These are phyloP conservation scores for Mucor saturninus DNA, from an alignment of 371 early-diverging fungal species.

Conservation along the genomic window DNA sequence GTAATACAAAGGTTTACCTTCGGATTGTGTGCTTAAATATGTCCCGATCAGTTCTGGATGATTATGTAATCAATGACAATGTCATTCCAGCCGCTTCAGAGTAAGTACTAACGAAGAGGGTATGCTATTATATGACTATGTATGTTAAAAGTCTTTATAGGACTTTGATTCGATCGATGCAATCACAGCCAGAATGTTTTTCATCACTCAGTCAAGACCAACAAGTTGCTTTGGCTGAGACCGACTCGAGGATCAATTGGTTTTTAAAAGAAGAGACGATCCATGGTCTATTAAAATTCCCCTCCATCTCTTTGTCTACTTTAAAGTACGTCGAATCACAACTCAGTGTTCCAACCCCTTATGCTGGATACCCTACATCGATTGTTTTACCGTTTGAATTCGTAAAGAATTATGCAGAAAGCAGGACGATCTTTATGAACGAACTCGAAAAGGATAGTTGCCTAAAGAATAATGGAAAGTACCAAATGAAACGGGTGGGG, in stretches of 20 bases:
- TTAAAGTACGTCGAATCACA: conserved; percentile 63
- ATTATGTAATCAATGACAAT: conserved; percentile 17
- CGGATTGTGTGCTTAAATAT: conserved; percentile 69
- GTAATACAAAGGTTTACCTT: conserved; percentile 60
- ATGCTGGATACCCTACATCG: conserved; percentile 59
- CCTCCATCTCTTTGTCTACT: conserved; percentile 52
- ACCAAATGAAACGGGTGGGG: conserved; percentile 50
- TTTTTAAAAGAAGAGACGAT: conserved; percentile 76
- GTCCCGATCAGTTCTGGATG: conserved; percentile 32
- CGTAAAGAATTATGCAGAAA: conserved; percentile 46
- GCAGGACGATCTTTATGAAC: conserved; percentile 59
- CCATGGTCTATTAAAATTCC: conserved; percentile 64
- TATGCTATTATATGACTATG: not conserved
- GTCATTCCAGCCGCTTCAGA: not conserved
- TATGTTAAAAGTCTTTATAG: conserved; percentile 11
- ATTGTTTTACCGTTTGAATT: conserved; percentile 62
- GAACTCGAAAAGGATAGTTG: conserved; percentile 54
- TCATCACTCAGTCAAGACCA: conserved; percentile 58
- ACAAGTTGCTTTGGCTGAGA: conserved; percentile 64
- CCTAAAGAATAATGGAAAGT: conserved; percentile 21
- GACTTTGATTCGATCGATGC: conserved; percentile 34
- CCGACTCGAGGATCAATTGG: conserved; percentile 62
- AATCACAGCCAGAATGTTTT: conserved; percentile 49
- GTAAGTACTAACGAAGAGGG: not conserved
- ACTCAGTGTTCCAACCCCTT: conserved; percentile 48